Percentiles rank a stretch among this genome's conserved stretches.
These are phyloP conservation scores for Gamarada debralockiae DNA, from an alignment of 495 filamentous ascomycete species.

Conservation along the genomic window DNA sequence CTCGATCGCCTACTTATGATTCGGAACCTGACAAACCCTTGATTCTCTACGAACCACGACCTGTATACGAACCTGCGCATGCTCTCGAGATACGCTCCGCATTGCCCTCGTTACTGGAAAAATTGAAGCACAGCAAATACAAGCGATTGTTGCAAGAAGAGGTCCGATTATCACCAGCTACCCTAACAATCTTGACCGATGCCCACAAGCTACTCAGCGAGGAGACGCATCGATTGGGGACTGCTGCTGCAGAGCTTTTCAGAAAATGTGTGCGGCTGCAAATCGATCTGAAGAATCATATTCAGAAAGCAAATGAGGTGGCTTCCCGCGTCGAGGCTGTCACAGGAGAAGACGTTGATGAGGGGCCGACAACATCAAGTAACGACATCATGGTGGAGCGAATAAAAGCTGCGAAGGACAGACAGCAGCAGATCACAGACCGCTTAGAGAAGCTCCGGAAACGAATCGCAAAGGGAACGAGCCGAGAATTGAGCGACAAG, in stretches of 20 bases:
- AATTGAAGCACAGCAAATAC: slow-evolving; percentile 54
- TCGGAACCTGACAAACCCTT: slow-evolving; percentile 33
- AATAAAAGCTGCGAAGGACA: slow-evolving; percentile 52
- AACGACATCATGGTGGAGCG: slow-evolving; percentile 55
- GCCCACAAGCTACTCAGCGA: slow-evolving; percentile 70
- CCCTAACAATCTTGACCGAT: slow-evolving; percentile 69
- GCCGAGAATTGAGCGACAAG: slow-evolving; percentile 66
- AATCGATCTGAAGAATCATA: slow-evolving; percentile 67
- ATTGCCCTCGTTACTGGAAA: slow-evolving; percentile 58
- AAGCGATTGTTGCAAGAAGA: slow-evolving; percentile 62
- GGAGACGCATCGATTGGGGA: slow-evolving; percentile 68
- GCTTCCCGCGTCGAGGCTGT: slow-evolving; percentile 62
- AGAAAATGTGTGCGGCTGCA: slow-evolving; percentile 69
- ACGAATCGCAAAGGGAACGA: slow-evolving; percentile 53
- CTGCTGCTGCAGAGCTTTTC: slow-evolving; percentile 80
- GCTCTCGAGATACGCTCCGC: slow-evolving; percentile 56
- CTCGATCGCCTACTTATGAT: slow-evolving; percentile 31
- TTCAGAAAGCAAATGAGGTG: slow-evolving; percentile 63
- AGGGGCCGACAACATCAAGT: slow-evolving; percentile 30
- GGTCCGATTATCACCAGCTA: slow-evolving; percentile 69
- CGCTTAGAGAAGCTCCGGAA: slow-evolving; percentile 63
- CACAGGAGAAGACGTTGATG: slow-evolving; percentile 51
- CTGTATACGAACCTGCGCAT: slow-evolving; percentile 66
- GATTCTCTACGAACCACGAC: slow-evolving; percentile 50
- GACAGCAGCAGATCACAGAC: slow-evolving; percentile 53